These are phyloP conservation scores for Erucastrum elatum DNA, from an alignment of 345 rosid species.

Conservation along the genomic window DNA sequence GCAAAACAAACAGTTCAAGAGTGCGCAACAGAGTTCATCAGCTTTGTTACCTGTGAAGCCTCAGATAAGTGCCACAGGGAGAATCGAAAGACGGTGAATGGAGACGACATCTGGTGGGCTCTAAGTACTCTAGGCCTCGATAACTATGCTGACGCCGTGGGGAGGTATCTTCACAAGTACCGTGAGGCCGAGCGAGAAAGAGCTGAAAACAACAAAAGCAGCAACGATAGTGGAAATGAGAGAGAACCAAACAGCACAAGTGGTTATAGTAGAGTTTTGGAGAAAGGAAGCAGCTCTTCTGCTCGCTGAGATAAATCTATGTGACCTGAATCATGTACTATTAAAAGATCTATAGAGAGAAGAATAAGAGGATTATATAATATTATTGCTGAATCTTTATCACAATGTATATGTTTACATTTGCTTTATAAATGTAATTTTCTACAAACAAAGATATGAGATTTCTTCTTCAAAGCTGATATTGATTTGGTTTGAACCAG, in stretches of 20 bases:
- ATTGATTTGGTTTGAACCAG: constrained; percentile 19
- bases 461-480: constrained; percentile 20
- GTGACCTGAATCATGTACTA: constrained; percentile 23
- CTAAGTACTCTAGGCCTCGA: constrained; percentile 74
- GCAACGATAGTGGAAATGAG: constrained; percentile 36
- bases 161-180: constrained; percentile 60
- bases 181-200: constrained; percentile 65
- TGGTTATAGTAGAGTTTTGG: constrained; percentile 43
- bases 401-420: constrained; percentile 32
- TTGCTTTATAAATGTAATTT: constrained; percentile 20
- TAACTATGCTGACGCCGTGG: constrained; percentile 62
- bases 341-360: constrained; percentile 24
- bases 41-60: constrained; percentile 86
- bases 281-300: constrained; percentile 52
- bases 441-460: constrained; percentile 12
- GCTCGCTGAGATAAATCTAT: constrained; percentile 27
- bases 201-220: constrained; percentile 42
- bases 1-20: constrained; percentile 83
- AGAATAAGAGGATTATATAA: constrained; percentile 1
- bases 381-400: constrained; percentile 9
- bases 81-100: constrained; percentile 84
- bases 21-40: constrained; percentile 81
- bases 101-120: constrained; percentile 89
- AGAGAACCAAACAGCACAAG: constrained; percentile 32
- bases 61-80: constrained; percentile 80